Evolutionary conservation across 208 protist genomes (phyloP).

Genomic region (Acanthamoeba comandoni): DNA sequence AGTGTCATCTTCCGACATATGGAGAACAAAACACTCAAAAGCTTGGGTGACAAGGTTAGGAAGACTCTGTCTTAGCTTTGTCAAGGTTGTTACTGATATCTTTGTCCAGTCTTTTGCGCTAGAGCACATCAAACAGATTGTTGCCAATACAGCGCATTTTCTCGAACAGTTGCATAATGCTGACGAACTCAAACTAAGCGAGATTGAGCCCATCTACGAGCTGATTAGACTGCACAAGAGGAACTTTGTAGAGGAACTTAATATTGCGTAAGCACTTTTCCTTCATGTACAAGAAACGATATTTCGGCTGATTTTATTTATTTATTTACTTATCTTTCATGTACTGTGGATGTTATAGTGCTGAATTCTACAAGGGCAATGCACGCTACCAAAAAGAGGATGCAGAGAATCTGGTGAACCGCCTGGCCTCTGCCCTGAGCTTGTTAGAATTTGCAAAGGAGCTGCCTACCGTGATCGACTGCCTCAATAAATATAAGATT

Average conservation of each 20-base stretch:
- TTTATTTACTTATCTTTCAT: background rate
- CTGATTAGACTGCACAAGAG: background rate
- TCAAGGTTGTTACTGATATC: background rate
- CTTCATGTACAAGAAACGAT: no score
- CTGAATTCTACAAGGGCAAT: background rate
- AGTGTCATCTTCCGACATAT: background rate
- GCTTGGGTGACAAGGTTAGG: background rate
- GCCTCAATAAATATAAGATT: slow-evolving; percentile 2
- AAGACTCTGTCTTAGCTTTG: background rate
- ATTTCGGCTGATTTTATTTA: background rate
- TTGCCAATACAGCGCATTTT: slow-evolving; percentile 17
- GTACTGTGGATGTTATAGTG: background rate
- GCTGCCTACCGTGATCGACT: background rate
- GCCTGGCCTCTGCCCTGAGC: background rate
- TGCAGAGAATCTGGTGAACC: background rate
- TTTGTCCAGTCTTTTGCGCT: background rate
- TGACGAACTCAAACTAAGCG: background rate
- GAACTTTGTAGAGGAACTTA: background rate
- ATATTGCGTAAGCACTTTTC: slow-evolving; percentile 4
- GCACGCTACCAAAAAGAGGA: background rate
- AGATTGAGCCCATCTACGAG: background rate
- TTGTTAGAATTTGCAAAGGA: background rate
- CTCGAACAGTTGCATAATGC: background rate
- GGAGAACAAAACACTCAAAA: background rate
- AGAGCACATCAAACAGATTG: background rate